Conservation (phyloP, 805 yeast genomes). For the Pichia eremophila region DNA sequence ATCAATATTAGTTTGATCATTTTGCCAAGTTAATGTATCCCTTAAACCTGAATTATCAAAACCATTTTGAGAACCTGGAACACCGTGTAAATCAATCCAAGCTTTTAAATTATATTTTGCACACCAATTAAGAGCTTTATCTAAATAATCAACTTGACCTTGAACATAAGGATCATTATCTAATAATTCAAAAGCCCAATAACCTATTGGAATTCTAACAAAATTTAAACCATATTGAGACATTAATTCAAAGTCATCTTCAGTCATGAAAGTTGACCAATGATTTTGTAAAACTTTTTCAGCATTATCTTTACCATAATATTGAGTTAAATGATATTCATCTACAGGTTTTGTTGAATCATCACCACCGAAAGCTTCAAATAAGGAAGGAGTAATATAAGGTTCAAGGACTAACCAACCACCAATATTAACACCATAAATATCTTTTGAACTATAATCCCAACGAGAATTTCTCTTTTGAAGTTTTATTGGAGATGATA, state of each 20-base stretch:
- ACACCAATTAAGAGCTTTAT: conserved; percentile 73
- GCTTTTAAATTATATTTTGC: conserved; percentile 51
- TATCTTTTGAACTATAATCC: conserved; percentile 22
- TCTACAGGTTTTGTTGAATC: conserved; percentile 58
- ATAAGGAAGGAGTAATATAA: conserved; percentile 72
- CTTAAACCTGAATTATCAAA: conserved; percentile 89
- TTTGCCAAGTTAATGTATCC: conserved; percentile 49
- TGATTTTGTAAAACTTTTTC: conserved; percentile 45
- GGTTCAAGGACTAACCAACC: conserved; percentile 91
- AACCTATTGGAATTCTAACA: conserved; percentile 88
- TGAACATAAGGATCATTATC: conserved; percentile 75
- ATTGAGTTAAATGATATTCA: conserved; percentile 61
- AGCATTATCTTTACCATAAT: conserved; percentile 56
- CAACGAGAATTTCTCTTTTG: conserved; percentile 24
- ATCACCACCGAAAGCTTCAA: conserved; percentile 38
- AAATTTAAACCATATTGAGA: conserved; percentile 60
- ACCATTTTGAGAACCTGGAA: conserved; percentile 95
- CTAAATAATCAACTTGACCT: conserved; percentile 70
- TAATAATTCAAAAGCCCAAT: conserved; percentile 74
- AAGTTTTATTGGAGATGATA: conserved; percentile 20
- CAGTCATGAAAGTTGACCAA: conserved; percentile 74
- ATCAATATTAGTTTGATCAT: conserved; percentile 32
- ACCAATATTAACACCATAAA: conserved; percentile 71
- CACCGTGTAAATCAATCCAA: conserved; percentile 93
- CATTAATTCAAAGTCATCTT: conserved; percentile 57